Base-by-base conservation (phyloP, 768 basidiomycete species). In the Mycena sanguinolenta region DNA sequence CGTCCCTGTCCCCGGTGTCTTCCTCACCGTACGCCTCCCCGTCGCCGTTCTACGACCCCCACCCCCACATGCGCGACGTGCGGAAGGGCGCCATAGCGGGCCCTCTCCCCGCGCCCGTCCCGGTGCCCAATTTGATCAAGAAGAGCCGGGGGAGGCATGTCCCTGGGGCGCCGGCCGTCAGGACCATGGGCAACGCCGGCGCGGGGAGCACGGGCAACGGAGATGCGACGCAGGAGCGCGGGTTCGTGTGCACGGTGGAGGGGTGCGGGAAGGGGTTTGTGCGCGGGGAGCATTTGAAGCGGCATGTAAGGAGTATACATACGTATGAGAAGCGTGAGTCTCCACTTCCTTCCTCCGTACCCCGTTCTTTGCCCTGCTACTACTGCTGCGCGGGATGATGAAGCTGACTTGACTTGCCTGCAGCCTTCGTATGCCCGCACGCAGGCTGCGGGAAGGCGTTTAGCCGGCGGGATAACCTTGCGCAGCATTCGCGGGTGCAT, bases 101-200 rank as follows among this genome's bases (percentile, higher is more conserved):
- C 27, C 75, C 79, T 17, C 79, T 83, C 57, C 82, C 83, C 1
- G 75, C 86, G 42, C 89, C 89, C 21, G 81, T 89, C 12, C 89
- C 89, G 16, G 83, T 90, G 1, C 88, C 89, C 17, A 87, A 90
- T 75, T 81, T 91, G 63, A 90, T 86, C 61, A 91, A 91, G 82
- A 90, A 88, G 75, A 88, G 87, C 50, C 84, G 90, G 17, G 90
- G 90, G 14, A 80, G 90, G 38, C 86, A 87, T 68, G 90, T 91
- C 13, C 90, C 90, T 9, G 57, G 46, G 8, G 44, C 39, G 39
- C 39, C 39, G 12, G 19, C 28, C 23, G 55, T 36, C 6, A 36
- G 2, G 23, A 14, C 14, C 4, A 27, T 9, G 7, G 54, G 21
- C n/a, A n/a, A n/a, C n/a, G n/a, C n/a, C n/a, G n/a, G n/a, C n/a